phyloP scores from a whole-genome alignment of 345 rosid species.

The Linum trigynum region DNA sequence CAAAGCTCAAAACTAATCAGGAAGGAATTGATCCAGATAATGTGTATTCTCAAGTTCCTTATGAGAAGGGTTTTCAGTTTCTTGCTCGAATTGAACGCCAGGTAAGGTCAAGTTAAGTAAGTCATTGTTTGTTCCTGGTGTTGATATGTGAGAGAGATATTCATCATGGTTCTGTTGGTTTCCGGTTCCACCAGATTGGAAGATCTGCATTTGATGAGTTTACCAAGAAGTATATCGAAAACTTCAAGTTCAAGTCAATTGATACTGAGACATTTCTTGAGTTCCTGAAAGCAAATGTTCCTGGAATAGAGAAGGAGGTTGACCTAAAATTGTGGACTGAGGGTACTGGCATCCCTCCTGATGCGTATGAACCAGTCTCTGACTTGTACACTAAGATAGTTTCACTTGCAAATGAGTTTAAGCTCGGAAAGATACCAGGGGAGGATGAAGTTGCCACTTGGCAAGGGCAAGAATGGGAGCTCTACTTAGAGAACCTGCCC shows the following conservation, averaged over 20 bases:
- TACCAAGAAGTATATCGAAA: constrained; percentile 72
- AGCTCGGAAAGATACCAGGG: constrained; percentile 76
- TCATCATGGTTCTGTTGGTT: constrained; percentile 1
- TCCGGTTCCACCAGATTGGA: constrained; percentile 47
- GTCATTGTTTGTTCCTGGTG: not conserved
- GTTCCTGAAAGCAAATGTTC: constrained; percentile 64
- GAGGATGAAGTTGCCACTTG: constrained; percentile 93
- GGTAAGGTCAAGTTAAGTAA: constrained; percentile 29
- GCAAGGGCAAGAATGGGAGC: constrained; percentile 95
- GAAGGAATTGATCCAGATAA: constrained; percentile 77
- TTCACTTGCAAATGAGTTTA: constrained; percentile 69
- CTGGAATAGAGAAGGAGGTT: constrained; percentile 73
- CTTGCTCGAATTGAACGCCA: constrained; percentile 80
- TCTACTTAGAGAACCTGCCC: constrained; percentile 88
- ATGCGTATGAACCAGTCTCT: constrained; percentile 85
- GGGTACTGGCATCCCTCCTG: constrained; percentile 84
- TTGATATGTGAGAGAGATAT: constrained; percentile 3
- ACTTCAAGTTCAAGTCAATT: constrained; percentile 90
- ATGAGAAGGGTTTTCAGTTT: constrained; percentile 91
- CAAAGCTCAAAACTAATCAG: constrained; percentile 74
- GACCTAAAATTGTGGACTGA: constrained; percentile 71
- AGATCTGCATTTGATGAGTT: constrained; percentile 83
- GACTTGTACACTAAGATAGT: constrained; percentile 58
- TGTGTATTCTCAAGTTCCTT: constrained; percentile 76
- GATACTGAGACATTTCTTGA: constrained; percentile 66